Conservation (phyloP, 306 rosid species). For the Abrus pulchellus region DNA sequence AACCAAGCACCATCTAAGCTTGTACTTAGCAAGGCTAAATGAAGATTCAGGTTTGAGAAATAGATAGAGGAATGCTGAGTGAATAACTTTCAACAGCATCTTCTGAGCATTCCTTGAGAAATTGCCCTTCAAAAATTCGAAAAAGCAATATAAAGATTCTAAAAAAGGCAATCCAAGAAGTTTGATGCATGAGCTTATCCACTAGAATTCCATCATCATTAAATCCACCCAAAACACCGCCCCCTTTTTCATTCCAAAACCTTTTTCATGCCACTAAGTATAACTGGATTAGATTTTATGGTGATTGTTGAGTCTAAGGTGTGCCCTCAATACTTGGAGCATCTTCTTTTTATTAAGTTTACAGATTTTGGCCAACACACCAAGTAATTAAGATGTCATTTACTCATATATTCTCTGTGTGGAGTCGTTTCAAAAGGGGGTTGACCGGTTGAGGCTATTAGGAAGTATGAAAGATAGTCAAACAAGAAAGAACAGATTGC, state of each 20-base stretch:
- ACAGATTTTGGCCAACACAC: neutral
- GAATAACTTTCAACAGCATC: neutral
- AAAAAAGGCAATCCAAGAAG: neutral
- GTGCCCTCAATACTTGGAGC: too few relatives aligned
- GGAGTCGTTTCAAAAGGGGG: neutral
- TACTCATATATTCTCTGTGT: neutral
- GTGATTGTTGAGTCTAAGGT: too few relatives aligned
- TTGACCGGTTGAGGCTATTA: neutral
- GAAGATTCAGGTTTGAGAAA: slow-evolving; percentile 21
- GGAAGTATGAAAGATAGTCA: neutral
- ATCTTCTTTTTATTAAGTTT: neutral
- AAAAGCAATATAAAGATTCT: neutral
- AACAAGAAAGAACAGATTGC: neutral
- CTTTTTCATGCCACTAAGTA: too few relatives aligned
- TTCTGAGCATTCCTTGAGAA: neutral
- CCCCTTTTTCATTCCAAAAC: too few relatives aligned
- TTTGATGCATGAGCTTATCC: too few relatives aligned
- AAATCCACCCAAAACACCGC: too few relatives aligned
- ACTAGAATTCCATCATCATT: too few relatives aligned
- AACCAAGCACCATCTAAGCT: slow-evolving; percentile 26
- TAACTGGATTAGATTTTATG: too few relatives aligned
- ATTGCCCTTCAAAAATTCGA: neutral
- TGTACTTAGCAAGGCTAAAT: neutral
- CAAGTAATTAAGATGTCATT: neutral
- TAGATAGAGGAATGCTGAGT: slow-evolving; percentile 16